Conservation (phyloP, 2,329 filamentous ascomycete species). For the Endothia cerciana region DNA sequence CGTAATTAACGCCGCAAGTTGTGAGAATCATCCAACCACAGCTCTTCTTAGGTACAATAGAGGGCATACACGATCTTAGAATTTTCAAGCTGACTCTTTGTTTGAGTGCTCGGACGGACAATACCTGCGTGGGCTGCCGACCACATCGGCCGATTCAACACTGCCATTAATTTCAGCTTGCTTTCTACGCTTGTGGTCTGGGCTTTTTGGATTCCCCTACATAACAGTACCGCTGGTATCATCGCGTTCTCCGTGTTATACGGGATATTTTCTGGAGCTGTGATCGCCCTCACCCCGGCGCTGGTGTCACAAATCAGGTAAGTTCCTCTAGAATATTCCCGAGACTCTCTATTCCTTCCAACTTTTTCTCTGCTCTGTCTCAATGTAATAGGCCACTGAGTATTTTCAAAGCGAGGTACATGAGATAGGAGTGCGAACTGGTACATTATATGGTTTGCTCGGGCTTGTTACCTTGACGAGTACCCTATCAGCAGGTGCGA, state of each 20-base stretch:
- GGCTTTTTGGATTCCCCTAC: slow-evolving; percentile 39
- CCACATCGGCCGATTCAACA: slow-evolving; percentile 32
- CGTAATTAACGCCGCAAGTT: slow-evolving; percentile 35
- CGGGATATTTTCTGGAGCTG: slow-evolving; percentile 36
- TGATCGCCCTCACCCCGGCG: slow-evolving; percentile 34
- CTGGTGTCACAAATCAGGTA: slow-evolving; percentile 45
- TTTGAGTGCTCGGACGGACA: slow-evolving; percentile 28
- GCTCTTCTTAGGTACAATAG: background rate
- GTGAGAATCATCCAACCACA: background rate
- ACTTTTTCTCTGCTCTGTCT: background rate
- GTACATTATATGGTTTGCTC: slow-evolving; percentile 53
- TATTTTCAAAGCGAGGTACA: slow-evolving; percentile 45
- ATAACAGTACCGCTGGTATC: slow-evolving; percentile 25
- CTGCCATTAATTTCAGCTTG: slow-evolving; percentile 45
- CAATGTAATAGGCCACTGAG: background rate
- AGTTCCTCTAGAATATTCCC: background rate
- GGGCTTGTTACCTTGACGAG: slow-evolving; percentile 61
- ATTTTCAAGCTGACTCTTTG: background rate
- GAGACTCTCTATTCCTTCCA: background rate
- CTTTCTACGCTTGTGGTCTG: slow-evolving; percentile 38
- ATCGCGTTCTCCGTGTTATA: slow-evolving; percentile 35
- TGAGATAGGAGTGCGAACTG: slow-evolving; percentile 55
- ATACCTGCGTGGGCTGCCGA: slow-evolving; percentile 30
- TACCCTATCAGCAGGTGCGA: slow-evolving; percentile 58
- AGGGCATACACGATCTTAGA: background rate